Evolutionary conservation across 805 yeast genomes (phyloP).

Genomic region (Saccharomycopsis selenospora): DNA sequence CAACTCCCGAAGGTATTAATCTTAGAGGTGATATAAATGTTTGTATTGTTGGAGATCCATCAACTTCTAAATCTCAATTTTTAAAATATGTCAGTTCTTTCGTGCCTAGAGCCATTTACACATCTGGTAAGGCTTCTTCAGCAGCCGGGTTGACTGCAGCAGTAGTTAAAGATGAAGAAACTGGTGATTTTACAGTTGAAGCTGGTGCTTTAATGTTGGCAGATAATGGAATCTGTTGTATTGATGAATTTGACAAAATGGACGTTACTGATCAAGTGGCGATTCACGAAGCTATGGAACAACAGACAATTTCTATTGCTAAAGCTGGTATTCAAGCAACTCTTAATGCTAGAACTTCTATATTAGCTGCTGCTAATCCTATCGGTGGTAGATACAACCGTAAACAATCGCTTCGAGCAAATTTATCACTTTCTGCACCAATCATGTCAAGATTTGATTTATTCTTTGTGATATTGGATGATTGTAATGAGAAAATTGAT

Average conservation of each 20-base stretch:
- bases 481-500: constrained; percentile 86
- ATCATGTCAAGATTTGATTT: constrained; percentile 97
- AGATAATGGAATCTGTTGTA: constrained; percentile 96
- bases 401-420: constrained; percentile 73
- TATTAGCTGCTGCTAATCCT: constrained; percentile 98
- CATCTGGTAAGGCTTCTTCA: constrained; percentile 96
- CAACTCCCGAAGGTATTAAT: constrained; percentile 88
- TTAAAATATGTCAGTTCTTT: constrained; percentile 86
- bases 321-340: constrained; percentile 99
- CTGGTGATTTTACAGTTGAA: constrained; percentile 94
- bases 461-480: constrained; percentile 90
- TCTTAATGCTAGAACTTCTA: constrained; percentile 91
- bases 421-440: constrained; percentile 94
- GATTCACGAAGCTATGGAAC: constrained; percentile 99
- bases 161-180: constrained; percentile 93
- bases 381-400: constrained; percentile 95
- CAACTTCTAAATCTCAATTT: constrained; percentile 94
- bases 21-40: constrained; percentile 95
- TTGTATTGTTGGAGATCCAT: constrained; percentile 96
- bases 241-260: constrained; percentile 98
- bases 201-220: constrained; percentile 99
- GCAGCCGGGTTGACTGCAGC: constrained; percentile 99
- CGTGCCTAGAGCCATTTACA: constrained; percentile 90
- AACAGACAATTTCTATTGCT: constrained; percentile 96
- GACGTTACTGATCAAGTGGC: constrained; percentile 94